A percentile compares a stretch with the other conserved stretches of the same genome.
These are phyloP conservation scores for Cyclanthera cordifolia DNA, from an alignment of 306 rosid genomes.

Conservation along the genomic window DNA sequence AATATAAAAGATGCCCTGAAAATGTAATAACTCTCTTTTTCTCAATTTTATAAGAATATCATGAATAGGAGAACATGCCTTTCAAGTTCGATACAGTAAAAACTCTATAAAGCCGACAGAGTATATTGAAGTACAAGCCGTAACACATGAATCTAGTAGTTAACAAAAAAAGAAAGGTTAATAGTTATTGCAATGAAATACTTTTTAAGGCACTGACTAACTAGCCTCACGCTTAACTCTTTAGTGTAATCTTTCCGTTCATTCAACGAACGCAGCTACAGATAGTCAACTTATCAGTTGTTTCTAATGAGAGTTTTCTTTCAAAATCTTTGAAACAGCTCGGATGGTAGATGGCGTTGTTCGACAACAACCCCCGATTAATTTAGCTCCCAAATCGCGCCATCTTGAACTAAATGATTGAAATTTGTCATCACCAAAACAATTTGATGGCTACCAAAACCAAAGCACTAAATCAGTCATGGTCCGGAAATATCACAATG, in stretches of 20 bases:
- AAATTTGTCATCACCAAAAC: constrained; percentile 48
- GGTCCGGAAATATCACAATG: background rate
- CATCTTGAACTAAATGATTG: constrained; percentile 44
- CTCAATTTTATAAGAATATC: background rate
- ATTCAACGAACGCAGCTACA: background rate
- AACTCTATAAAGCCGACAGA: background rate
- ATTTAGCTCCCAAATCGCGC: constrained; percentile 68
- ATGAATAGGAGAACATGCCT: background rate
- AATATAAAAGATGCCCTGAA: background rate
- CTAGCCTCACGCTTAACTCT: background rate
- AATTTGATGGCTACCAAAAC: constrained; percentile 61
- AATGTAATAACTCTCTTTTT: background rate
- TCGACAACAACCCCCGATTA: constrained; percentile 83
- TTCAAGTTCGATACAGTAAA: background rate
- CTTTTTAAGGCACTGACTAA: background rate
- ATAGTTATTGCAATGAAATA: background rate
- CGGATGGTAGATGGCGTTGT: constrained; percentile 55
- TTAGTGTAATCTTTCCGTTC: background rate
- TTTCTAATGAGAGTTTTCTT: background rate
- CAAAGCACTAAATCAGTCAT: constrained; percentile 7
- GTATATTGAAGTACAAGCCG: background rate
- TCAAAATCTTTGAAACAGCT: constrained; percentile 6
- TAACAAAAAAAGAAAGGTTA: background rate
- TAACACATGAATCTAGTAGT: background rate
- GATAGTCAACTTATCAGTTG: background rate